These are phyloP conservation scores for Fusarium paranaense DNA, from an alignment of 2,329 filamentous ascomycete species.

Conservation along the genomic window DNA sequence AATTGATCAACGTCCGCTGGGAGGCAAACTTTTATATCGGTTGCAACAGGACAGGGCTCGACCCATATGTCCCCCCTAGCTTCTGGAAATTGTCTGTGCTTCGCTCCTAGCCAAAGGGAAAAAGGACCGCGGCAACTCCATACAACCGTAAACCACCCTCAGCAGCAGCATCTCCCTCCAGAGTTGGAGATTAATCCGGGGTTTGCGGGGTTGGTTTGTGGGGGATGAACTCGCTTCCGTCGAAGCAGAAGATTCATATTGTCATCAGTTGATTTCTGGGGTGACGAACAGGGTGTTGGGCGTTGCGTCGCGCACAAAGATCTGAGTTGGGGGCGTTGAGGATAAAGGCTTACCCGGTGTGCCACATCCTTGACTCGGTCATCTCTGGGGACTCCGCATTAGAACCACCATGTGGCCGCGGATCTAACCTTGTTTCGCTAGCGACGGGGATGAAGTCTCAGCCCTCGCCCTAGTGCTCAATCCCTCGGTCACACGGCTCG, in stretches of 20 bases:
- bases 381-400: constrained; percentile 24
- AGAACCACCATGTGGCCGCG: constrained; percentile 11
- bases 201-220: constrained; percentile 44
- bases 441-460: constrained; percentile 36
- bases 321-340: constrained; percentile 8
- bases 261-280: constrained; percentile 25
- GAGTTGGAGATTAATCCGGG: constrained; percentile 39
- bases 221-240: constrained; percentile 46
- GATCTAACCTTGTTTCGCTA: constrained; percentile 40
- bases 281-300: not conserved
- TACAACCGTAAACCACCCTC: constrained; percentile 3
- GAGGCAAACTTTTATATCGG: constrained; percentile 40
- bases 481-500: constrained; percentile 2
- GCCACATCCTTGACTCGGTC: constrained; percentile 17
- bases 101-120: not conserved
- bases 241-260: constrained; percentile 28
- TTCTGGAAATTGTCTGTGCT: constrained; percentile 18
- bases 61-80: constrained; percentile 20
- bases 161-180: constrained; percentile 28
- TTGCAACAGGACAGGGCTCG: constrained; percentile 8
- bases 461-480: constrained; percentile 14
- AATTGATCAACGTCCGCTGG: constrained; percentile 11
- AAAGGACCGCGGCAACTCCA: constrained; percentile 12
- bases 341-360: constrained; percentile 40
- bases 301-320: not conserved